Conservation (phyloP, 2,329 filamentous ascomycete genomes). For the Hypoxylon sp. region DNA sequence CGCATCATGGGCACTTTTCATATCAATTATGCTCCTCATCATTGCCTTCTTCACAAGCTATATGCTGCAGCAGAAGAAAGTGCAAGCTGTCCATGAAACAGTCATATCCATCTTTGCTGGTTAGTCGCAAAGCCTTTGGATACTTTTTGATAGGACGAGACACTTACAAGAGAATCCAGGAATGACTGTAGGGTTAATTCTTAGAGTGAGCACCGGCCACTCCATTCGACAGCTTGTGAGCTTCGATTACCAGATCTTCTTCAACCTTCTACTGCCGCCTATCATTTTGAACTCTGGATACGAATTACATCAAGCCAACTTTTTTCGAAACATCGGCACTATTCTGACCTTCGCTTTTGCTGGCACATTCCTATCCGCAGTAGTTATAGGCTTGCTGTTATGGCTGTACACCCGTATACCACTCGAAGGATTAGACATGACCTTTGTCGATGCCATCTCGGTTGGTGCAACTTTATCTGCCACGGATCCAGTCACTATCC, state of each 20-base stretch:
- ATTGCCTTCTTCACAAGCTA: slow-evolving; percentile 97
- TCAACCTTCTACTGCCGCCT: slow-evolving; percentile 97
- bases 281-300: slow-evolving; percentile 98
- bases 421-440: slow-evolving; percentile 85
- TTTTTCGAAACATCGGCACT: slow-evolving; percentile 97
- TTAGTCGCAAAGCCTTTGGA: slow-evolving; percentile 53
- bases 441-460: slow-evolving; percentile 95
- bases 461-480: slow-evolving; percentile 96
- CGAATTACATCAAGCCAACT: slow-evolving; percentile 97
- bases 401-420: slow-evolving; percentile 91
- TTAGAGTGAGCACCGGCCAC: slow-evolving; percentile 83
- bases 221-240: slow-evolving; percentile 91
- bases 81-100: slow-evolving; percentile 97
- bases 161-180: slow-evolving; percentile 64
- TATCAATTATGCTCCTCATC: slow-evolving; percentile 93
- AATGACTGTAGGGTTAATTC: slow-evolving; percentile 93
- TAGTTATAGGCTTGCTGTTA: slow-evolving; percentile 91
- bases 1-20: slow-evolving; percentile 97
- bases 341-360: slow-evolving; percentile 98
- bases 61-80: slow-evolving; percentile 94
- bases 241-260: slow-evolving; percentile 99
- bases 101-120: slow-evolving; percentile 98
- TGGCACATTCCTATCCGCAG: slow-evolving; percentile 94
- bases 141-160: slow-evolving; percentile 10
- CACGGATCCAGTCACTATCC: slow-evolving; percentile 96